Evolutionary conservation across 192 early-diverging fungal genomes (phyloP).

Genomic region (Coemansia sp.): DNA sequence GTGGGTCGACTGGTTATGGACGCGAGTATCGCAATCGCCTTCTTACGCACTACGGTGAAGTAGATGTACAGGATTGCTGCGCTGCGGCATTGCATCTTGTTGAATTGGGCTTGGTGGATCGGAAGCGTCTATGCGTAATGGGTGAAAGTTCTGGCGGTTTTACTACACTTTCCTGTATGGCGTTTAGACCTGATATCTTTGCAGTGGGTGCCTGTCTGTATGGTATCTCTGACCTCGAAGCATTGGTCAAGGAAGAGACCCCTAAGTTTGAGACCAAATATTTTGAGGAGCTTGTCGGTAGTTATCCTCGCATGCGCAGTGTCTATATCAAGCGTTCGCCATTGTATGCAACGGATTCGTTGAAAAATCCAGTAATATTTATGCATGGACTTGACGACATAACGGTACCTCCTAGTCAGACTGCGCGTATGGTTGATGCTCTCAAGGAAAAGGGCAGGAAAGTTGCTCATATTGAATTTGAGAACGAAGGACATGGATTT

Average conservation of each 20-base stretch:
- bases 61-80: slow-evolving; percentile 78
- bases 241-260: slow-evolving; percentile 64
- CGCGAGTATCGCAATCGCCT: slow-evolving; percentile 72
- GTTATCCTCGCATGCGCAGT: slow-evolving; percentile 55
- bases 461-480: slow-evolving; percentile 63
- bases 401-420: slow-evolving; percentile 75
- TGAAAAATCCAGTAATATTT: slow-evolving; percentile 66
- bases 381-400: slow-evolving; percentile 75
- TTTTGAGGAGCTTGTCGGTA: slow-evolving; percentile 60
- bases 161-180: slow-evolving; percentile 62
- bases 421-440: slow-evolving; percentile 71
- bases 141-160: slow-evolving; percentile 73
- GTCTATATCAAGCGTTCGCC: slow-evolving; percentile 68
- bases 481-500: slow-evolving; percentile 73
- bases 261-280: slow-evolving; percentile 79
- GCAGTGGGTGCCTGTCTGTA: slow-evolving; percentile 67
- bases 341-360: slow-evolving; percentile 57
- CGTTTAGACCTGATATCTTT: slow-evolving; percentile 72
- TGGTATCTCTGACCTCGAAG: slow-evolving; percentile 70
- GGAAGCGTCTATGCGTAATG: slow-evolving; percentile 61
- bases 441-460: slow-evolving; percentile 59
- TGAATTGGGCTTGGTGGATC: slow-evolving; percentile 58
- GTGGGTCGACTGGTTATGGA: slow-evolving; percentile 74
- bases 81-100: slow-evolving; percentile 66
- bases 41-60: slow-evolving; percentile 67